phyloP scores from a whole-genome alignment of 169 alveolate genomes.

The Plasmodium gaboni region DNA sequence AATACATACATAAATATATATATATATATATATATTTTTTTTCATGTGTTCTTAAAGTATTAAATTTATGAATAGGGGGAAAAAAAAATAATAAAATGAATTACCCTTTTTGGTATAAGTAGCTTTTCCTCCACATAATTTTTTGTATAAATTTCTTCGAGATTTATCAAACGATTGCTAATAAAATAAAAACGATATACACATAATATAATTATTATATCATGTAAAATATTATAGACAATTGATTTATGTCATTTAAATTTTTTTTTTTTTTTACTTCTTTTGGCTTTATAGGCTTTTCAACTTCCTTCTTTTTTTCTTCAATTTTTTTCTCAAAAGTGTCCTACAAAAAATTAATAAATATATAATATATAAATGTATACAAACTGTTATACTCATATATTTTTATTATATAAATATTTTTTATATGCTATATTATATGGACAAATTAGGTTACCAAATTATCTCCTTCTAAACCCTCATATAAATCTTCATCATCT shows the following conservation, averaged over 20 bases:
- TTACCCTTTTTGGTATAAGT: slow-evolving; percentile 67
- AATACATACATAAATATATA: not conserved
- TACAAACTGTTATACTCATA: too few relatives aligned
- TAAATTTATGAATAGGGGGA: slow-evolving; percentile 14
- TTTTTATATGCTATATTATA: not conserved
- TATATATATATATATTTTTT: not conserved
- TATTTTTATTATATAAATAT: too few relatives aligned
- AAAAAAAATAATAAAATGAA: not conserved
- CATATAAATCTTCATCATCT: slow-evolving; percentile 75
- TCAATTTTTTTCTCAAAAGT: slow-evolving; percentile 42
- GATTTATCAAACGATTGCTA: slow-evolving; percentile 65
- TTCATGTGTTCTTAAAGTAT: slow-evolving; percentile 43
- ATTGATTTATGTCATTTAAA: too few relatives aligned
- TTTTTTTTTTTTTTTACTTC: slow-evolving; percentile 30
- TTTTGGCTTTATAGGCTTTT: slow-evolving; percentile 40
- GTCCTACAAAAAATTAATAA: slow-evolving; percentile 15
- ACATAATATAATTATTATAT: not conserved
- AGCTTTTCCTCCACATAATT: slow-evolving; percentile 46
- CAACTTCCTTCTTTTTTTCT: slow-evolving; percentile 71
- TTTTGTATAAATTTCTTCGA: slow-evolving; percentile 60
- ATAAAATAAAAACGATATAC: not conserved
- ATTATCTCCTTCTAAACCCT: slow-evolving; percentile 71
- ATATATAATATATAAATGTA: not conserved
- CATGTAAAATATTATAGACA: not conserved
- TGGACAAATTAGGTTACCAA: slow-evolving; percentile 21